Evolutionary conservation across 2,329 filamentous ascomycete species (phyloP).

Genomic region (Hansfordia pulvinata): DNA sequence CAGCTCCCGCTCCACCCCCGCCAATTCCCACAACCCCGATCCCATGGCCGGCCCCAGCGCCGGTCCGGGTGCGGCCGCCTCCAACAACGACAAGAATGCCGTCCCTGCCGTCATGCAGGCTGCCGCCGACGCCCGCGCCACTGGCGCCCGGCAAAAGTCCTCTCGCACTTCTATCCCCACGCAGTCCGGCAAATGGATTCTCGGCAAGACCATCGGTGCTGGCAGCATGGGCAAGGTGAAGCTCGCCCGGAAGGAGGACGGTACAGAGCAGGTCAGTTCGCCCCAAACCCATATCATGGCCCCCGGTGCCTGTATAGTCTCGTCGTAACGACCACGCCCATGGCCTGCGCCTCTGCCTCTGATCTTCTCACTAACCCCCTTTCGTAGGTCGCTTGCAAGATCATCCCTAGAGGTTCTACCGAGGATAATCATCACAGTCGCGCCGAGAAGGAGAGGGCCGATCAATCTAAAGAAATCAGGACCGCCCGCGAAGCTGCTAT

Average conservation of each 20-base stretch:
- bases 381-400: conserved; percentile 81
- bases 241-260: conserved; percentile 79
- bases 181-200: conserved; percentile 80
- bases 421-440: conserved; percentile 66
- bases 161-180: conserved; percentile 77
- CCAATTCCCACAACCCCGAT: conserved; percentile 18
- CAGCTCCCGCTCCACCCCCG: conserved; percentile 32
- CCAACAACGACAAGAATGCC: conserved; percentile 38
- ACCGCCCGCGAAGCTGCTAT: conserved; percentile 94
- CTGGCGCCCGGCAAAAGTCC: conserved; percentile 36
- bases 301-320: background rate
- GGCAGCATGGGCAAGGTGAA: conserved; percentile 99
- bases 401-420: conserved; percentile 79
- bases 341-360: conserved; percentile 3
- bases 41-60: conserved; percentile 37
- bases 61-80: conserved; percentile 32
- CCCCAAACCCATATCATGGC: background rate
- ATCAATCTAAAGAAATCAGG: conserved; percentile 91
- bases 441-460: conserved; percentile 73
- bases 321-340: too few species aligned
- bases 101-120: conserved; percentile 31
- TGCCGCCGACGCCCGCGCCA: conserved; percentile 30
- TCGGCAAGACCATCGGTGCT: conserved; percentile 93
- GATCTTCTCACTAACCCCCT: conserved; percentile 7
- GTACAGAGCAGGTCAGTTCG: conserved; percentile 68